Base-by-base conservation (phyloP, 2,329 filamentous ascomycete species). In the Phaeosphaeria sp. region DNA sequence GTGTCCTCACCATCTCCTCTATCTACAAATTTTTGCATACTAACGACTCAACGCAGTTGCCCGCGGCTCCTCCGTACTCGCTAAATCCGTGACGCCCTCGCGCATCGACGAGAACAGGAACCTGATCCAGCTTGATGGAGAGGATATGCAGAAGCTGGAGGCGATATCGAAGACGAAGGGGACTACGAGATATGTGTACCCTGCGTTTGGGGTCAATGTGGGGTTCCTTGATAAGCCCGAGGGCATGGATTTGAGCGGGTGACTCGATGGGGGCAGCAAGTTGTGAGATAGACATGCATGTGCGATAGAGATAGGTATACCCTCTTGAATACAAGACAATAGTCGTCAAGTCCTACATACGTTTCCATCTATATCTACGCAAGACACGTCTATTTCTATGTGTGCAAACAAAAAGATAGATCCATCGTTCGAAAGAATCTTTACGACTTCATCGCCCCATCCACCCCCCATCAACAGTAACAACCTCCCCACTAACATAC, bases 381-480 rank as follows among this genome's bases (percentile, higher is more conserved):
- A n/a, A n/a, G n/a, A n/a, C n/a, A n/a, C n/a, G n/a, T n/a, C n/a
- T n/a, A n/a, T n/a, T n/a, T n/a, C n/a, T n/a, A n/a, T n/a, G n/a
- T n/a, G n/a, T n/a, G n/a, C n/a, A n/a, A n/a, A n/a, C n/a, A n/a
- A n/a, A n/a, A n/a, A n/a, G n/a, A n/a, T n/a, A n/a, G n/a, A n/a
- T n/a, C n/a, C n/a, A n/a, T n/a, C n/a, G n/a, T n/a, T n/a, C n/a
- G n/a, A n/a, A n/a, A n/a, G n/a, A n/a, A n/a, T n/a, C n/a, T n/a
- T n/a, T n/a, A n/a, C n/a, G 15, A 6, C 4, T 49, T 58, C 81
- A 96, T 82, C 92, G 83, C 1, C 91, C 92, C 92, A 96, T 96
- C 92, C 92, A 97, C 11, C 93, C 93, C 7, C 93, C 93, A 77
- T 97, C 93, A 47, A 97, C 91, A 24, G 91, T 89, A 66, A 97